Conservation (phyloP, 352 stramenopile species). For the Phytophthora pluvialis region DNA sequence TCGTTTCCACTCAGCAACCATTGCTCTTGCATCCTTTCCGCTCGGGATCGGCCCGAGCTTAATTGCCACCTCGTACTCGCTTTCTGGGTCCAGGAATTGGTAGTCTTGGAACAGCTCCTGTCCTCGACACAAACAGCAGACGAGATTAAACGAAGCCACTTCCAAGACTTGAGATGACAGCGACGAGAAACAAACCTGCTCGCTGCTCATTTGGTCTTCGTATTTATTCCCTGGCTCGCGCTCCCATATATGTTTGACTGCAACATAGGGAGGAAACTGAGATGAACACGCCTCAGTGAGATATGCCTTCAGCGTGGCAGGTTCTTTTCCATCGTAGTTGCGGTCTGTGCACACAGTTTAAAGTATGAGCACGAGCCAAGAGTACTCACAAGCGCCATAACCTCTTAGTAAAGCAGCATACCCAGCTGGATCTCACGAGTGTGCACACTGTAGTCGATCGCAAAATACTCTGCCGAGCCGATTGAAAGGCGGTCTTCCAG, state of each 20-base stretch:
- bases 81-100: constrained; percentile 82
- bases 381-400: neutral
- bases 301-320: constrained; percentile 55
- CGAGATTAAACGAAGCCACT: constrained; percentile 7
- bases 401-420: constrained; percentile 17
- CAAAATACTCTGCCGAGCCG: constrained; percentile 60
- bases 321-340: constrained; percentile 57
- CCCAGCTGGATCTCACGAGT: constrained; percentile 55
- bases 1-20: constrained; percentile 73
- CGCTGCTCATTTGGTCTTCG: constrained; percentile 76
- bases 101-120: constrained; percentile 88
- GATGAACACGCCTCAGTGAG: constrained; percentile 49
- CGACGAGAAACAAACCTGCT: constrained; percentile 53
- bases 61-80: constrained; percentile 75
- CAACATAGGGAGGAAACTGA: constrained; percentile 62
- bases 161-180: neutral
- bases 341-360: constrained; percentile 48
- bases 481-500: constrained; percentile 67
- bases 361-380: constrained; percentile 1
- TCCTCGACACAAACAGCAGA: constrained; percentile 6
- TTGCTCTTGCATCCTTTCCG: constrained; percentile 45
- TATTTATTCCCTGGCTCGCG: constrained; percentile 85
- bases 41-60: constrained; percentile 69
- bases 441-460: constrained; percentile 42
- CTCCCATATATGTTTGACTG: constrained; percentile 71